A percentile compares a stretch with the other conserved stretches of the same genome.
Evolutionary conservation across 176 grass and related monocot species (phyloP).

Genomic region (Zea luxurians): DNA sequence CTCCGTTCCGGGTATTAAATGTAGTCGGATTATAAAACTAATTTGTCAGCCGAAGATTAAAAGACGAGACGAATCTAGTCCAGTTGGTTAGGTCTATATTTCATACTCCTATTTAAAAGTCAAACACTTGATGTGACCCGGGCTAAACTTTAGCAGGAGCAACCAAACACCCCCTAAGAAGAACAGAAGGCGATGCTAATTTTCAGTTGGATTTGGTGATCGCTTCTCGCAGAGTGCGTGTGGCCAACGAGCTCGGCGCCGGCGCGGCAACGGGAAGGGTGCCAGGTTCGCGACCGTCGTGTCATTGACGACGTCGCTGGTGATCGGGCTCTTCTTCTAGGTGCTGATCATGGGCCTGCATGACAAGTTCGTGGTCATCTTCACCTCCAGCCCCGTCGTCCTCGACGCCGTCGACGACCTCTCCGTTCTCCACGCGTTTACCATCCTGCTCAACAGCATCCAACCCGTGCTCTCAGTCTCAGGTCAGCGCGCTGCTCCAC

Average conservation of each 20-base stretch:
- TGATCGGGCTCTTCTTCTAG: constrained; percentile 89
- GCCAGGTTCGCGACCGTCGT: constrained; percentile 78
- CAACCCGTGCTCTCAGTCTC: constrained; percentile 92
- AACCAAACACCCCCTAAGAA: too few species aligned
- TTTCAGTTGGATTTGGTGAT: too few species aligned
- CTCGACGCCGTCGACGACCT: constrained; percentile 71
- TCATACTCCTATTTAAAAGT: too few species aligned
- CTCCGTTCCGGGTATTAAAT: too few species aligned
- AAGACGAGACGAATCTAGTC: too few species aligned
- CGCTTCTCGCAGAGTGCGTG: constrained; percentile 54
- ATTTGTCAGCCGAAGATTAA: too few species aligned
- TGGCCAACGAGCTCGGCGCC: constrained; percentile 86
- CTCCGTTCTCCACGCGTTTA: constrained; percentile 67
- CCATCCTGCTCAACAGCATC: constrained; percentile 88
- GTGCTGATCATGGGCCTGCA: constrained; percentile 71
- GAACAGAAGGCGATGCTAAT: neutral
- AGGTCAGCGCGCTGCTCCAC: constrained; percentile 12
- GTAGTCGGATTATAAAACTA: too few species aligned
- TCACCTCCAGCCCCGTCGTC: constrained; percentile 74
- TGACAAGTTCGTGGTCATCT: constrained; percentile 76
- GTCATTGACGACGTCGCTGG: constrained; percentile 61
- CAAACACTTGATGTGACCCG: too few species aligned
- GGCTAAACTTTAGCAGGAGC: too few species aligned
- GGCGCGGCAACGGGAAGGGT: constrained; percentile 84
- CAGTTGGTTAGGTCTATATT: too few species aligned